Evolutionary conservation across 2,329 filamentous ascomycete species (phyloP).

Genomic region (Boeremia lycopersici): DNA sequence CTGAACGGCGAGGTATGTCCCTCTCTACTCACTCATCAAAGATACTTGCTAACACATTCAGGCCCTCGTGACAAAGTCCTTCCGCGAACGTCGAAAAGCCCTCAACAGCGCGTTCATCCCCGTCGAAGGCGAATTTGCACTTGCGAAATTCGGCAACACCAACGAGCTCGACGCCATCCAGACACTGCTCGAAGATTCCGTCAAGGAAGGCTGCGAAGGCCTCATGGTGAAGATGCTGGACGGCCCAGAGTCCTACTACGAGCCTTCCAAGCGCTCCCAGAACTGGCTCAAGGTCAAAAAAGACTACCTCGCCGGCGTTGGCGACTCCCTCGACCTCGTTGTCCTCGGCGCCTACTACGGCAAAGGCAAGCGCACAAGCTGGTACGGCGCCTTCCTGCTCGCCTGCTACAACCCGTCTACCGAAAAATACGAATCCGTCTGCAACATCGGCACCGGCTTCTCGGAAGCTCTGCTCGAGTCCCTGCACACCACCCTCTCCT

Average conservation of each 20-base stretch:
- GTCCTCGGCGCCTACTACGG: slow-evolving; percentile 94
- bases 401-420: slow-evolving; percentile 85
- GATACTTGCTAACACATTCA: slow-evolving; percentile 37
- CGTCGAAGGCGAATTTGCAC: slow-evolving; percentile 87
- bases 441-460: slow-evolving; percentile 98
- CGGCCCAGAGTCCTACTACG: slow-evolving; percentile 88
- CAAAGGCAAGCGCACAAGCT: slow-evolving; percentile 91
- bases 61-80: slow-evolving; percentile 81
- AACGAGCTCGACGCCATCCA: slow-evolving; percentile 94
- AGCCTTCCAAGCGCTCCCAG: slow-evolving; percentile 92
- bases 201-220: slow-evolving; percentile 95
- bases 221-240: slow-evolving; percentile 99
- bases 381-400: slow-evolving; percentile 93
- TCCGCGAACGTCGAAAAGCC: slow-evolving; percentile 81
- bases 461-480: slow-evolving; percentile 92
- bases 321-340: slow-evolving; percentile 94
- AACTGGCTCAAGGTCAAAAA: slow-evolving; percentile 99
- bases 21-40: neutral
- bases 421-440: slow-evolving; percentile 91
- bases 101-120: slow-evolving; percentile 75
- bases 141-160: slow-evolving; percentile 85
- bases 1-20: slow-evolving; percentile 78
- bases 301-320: slow-evolving; percentile 91
- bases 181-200: slow-evolving; percentile 86
- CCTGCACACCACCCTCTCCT: slow-evolving; percentile 75